Base-by-base conservation (phyloP, 2,329 filamentous ascomycete genomes). In the Chalaropsis thielavioides region DNA sequence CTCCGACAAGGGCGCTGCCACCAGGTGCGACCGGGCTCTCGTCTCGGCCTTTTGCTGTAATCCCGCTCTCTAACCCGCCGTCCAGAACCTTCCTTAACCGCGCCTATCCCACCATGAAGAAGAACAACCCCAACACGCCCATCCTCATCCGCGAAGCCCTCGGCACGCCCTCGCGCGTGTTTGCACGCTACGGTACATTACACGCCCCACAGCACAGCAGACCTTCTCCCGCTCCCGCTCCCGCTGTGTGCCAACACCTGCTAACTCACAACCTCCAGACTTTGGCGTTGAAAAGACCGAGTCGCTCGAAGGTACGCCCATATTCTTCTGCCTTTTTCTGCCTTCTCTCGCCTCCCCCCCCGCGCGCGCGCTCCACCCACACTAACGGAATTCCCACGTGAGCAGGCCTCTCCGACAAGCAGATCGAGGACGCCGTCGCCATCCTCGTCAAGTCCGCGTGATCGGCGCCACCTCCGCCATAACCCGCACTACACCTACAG, bases 101-200 rank as follows among this genome's bases (percentile, higher is more conserved):
- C 74, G 86, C 91, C 70, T 99, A 99, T 77, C 94, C 94, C 59
- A 94, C 89, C 67, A 97, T 99, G 92, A 99, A 99, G 85, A 95
- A 95, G 82, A 89, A 92, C 82, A 99, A 99, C 80, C 94, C 94
- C 66, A 80, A 89, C 76, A 92, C 83, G 61, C 94, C 94, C 64
- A 97, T 99, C 77, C 81, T 99, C 80, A 86, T 99, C 73, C 89
- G 94, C 74, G 94, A 97, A 80, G 94, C 92, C 63, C 79, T 84
- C 71, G 90, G 89, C 72, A 90, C 89, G 64, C 79, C 88, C 74
- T 92, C 94, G 69, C 88, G 85, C 76, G 84, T 99, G 69, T 97
- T 88, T 76, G 92, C 92, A 70, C 83, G 94, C 85, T 99, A 95
- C 75, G 92, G 90, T 95, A 76, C 72, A 84, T 44, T 1, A n/a